Base-by-base conservation (phyloP, 2,329 filamentous ascomycete genomes). In the Neospermospora avenae region DNA sequence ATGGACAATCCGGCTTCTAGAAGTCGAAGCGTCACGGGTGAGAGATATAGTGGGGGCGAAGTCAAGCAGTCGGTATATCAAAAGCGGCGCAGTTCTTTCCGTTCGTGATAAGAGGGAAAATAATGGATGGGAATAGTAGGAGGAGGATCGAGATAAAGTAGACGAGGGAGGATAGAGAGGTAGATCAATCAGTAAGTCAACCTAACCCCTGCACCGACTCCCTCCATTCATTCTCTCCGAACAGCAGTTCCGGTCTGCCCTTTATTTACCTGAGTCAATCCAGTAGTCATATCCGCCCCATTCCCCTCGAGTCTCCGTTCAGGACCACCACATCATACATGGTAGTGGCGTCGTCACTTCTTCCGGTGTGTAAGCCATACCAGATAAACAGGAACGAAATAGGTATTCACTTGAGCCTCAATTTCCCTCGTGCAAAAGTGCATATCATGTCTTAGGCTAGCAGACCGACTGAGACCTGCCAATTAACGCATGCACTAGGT, bases 21-120 rank as follows among this genome's bases (percentile, higher is more conserved):
- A 28, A 60, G 24, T 35, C 22, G 13, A 16, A 35, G 45, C 16
- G 55, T 58, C 51, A 60, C 25, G 18, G n/a, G 8, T n/a, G 55
- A 51, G 46, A 57, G 48, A 54, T 34, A 28, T 24, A n/a, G 37
- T 53, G 39, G 44, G 49, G 64, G 65, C 59, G 61, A 65, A 65
- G 67, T 51, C n/a, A 49, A 51, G 22, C 24, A 51, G 31, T 41
- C 22, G 41, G 46, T 18, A 37, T 48, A n/a, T 58, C 16, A 28
- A 28, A 25, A 25, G 37, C 34, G 51, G 51, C 37, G 51, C 51
- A 54, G 51, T 54, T 37, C 39, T 34, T 51, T 7, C 35, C 10
- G 8, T 14, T 6, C 13, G 22, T 20, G 18, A 52, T 39, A 22
- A 7, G 14, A 41, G 4, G n/a, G 24, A 16, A 41, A 20, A 53